Base-by-base conservation (phyloP, 2,329 filamentous ascomycete genomes). In the Ramularia collo-cygni region DNA sequence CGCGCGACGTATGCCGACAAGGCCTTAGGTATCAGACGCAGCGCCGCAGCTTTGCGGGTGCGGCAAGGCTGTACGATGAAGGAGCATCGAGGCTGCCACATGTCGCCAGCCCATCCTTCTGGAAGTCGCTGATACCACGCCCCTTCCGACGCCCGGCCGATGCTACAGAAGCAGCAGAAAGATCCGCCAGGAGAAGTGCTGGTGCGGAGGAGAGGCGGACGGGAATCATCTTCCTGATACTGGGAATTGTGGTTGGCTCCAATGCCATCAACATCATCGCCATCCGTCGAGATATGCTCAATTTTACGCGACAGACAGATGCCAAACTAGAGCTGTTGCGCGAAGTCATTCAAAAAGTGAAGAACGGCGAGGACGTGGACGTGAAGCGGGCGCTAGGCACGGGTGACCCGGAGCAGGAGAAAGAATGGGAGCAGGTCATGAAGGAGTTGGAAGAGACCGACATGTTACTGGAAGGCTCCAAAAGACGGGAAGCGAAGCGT, bases 191-290 rank as follows among this genome's bases (percentile, higher is more conserved):
- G 14, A 39, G 41, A 31, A 40, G 40, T 31, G 18, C 42, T 19
- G 51, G 49, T 19, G 51, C 57, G 3, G 57, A 62, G 49, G 61
- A 59, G n/a, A 67, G 65, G 62, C 69, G 70, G 14, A 73, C 88
- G 16, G 74, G 74, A 2, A 74, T 87, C 12, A 52, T 75, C 44
- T 89, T 83, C 64, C 78, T 90, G 43, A 57, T 76, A 42, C 61
- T 79, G 2, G 71, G 84, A 4, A 70, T 88, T 28, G 74, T 96
- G 48, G 90, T 96, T 49, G 93, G 93, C 3, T 95, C 87, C 46
- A 94, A 95, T 72, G 85, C 90, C 10, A 95, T 98, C 54, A 85
- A 95, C 56, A 85, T 92, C 73, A 82, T 98, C 57, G 74, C 80
- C 26, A 62, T 96, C 54, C 83, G 81, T 54, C 85, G 84, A 53